Percentiles rank a stretch among this genome's conserved stretches.
These are phyloP conservation scores for Rhypophila decipiens DNA, from an alignment of 495 filamentous ascomycete genomes.

Conservation along the genomic window DNA sequence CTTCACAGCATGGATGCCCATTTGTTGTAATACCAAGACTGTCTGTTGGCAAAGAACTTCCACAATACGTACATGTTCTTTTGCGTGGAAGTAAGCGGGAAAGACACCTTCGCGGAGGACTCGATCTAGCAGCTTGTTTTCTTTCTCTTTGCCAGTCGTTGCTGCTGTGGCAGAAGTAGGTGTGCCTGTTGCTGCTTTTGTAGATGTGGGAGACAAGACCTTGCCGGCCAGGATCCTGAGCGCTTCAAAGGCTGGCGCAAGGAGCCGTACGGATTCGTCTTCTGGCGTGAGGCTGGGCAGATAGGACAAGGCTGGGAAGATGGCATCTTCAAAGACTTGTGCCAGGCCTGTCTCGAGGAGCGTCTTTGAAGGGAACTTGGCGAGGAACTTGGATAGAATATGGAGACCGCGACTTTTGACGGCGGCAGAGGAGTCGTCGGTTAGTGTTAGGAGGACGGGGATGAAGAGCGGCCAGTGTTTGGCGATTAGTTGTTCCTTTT, in stretches of 20 bases:
- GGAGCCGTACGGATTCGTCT: conserved; percentile 57
- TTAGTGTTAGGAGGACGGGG: conserved; percentile 73
- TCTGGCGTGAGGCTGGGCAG: conserved; percentile 77
- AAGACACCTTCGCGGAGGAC: conserved; percentile 53
- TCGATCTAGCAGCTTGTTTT: conserved; percentile 39
- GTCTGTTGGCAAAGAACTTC: conserved; percentile 55
- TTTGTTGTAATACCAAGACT: conserved; percentile 42
- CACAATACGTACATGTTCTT: conserved; percentile 44
- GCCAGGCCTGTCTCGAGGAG: conserved; percentile 68
- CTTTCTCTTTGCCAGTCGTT: conserved; percentile 10
- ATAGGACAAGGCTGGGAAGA: conserved; percentile 65
- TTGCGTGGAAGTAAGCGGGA: conserved; percentile 45
- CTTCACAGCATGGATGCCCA: conserved; percentile 65
- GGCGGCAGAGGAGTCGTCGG: conserved; percentile 58
- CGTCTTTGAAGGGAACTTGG: conserved; percentile 47
- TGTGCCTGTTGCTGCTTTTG: neutral
- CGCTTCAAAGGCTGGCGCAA: conserved; percentile 60
- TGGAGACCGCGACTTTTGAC: conserved; percentile 56
- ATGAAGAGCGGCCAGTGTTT: conserved; percentile 70
- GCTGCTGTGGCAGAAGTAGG: no score
- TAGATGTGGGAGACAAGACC: no score
- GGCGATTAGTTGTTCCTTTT: conserved; percentile 8
- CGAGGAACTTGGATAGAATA: conserved; percentile 56
- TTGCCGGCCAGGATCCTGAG: conserved; percentile 54
- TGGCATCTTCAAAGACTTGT: conserved; percentile 71